A percentile compares a stretch with the other conserved stretches of the same genome.
Evolutionary conservation across 805 yeast genomes (phyloP).

Genomic region (Saturnispora quitensis): DNA sequence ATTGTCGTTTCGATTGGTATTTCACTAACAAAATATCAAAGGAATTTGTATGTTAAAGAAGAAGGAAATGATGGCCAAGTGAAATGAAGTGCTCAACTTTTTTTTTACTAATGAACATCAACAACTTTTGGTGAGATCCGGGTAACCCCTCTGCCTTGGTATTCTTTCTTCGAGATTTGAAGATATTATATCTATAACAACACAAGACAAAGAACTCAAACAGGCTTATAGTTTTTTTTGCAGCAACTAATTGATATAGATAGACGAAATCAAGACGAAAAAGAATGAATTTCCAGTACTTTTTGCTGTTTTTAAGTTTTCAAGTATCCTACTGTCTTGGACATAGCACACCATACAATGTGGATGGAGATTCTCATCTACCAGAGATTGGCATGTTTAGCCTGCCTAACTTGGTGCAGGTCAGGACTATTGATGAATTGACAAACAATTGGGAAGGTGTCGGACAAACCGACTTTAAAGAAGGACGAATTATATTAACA

Average conservation of each 20-base stretch:
- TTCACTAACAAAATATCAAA: not conserved
- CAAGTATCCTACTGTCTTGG: not conserved
- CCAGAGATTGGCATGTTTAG: constrained; percentile 13
- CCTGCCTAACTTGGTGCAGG: constrained; percentile 19
- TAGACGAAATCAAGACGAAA: not conserved
- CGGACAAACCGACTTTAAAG: constrained; percentile 34
- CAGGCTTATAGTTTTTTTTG: not conserved
- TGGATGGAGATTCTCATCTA: not conserved
- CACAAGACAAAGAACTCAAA: not conserved
- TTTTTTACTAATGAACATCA: not conserved
- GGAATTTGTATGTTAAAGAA: not conserved
- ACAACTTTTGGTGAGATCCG: not conserved
- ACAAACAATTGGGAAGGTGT: constrained; percentile 36
- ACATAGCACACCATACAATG: not conserved
- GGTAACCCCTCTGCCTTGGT: not conserved
- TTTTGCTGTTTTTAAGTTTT: not conserved
- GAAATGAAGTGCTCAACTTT: not conserved
- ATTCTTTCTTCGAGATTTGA: not conserved
- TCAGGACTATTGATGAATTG: constrained; percentile 24
- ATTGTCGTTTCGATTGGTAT: not conserved
- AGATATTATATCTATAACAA: not conserved
- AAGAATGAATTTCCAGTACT: not conserved
- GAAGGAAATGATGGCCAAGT: not conserved
- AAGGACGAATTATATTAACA: constrained; percentile 47
- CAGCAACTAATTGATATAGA: not conserved